These are phyloP conservation scores for Discostella stelligeroides DNA, from an alignment of 108 stramenopile genomes.

Conservation along the genomic window DNA sequence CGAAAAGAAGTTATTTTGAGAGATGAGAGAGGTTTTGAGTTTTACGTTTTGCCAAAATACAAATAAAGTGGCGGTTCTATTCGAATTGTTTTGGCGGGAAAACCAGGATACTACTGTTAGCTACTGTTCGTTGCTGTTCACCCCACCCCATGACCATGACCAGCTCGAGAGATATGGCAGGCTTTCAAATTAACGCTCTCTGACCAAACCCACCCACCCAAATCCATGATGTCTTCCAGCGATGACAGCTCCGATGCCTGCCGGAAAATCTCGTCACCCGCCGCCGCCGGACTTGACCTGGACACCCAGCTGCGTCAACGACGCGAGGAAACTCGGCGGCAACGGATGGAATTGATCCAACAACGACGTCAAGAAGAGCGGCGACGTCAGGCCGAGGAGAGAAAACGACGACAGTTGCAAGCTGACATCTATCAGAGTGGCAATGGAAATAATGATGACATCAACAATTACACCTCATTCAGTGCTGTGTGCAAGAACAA, in stretches of 20 bases:
- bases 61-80: too few relatives aligned
- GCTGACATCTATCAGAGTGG: background rate
- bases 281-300: background rate
- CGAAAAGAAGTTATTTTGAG: too few relatives aligned
- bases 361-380: background rate
- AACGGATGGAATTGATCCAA: background rate
- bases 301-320: background rate
- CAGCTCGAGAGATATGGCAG: too few relatives aligned
- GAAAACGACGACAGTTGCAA: background rate
- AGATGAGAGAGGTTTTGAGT: too few relatives aligned
- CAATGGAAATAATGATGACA: background rate
- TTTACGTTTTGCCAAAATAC: too few relatives aligned
- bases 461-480: background rate
- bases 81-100: too few relatives aligned
- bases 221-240: background rate
- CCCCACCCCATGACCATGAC: too few relatives aligned
- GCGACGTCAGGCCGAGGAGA: conserved; percentile 8
- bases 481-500: background rate
- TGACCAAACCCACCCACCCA: background rate
- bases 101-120: too few relatives aligned
- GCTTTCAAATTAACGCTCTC: too few relatives aligned
- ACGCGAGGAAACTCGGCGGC: background rate
- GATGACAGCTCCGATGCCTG: background rate
- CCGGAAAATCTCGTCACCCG: background rate
- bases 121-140: too few relatives aligned